Base-by-base conservation (phyloP, 2,329 filamentous ascomycete species). In the Alternaria postmessia region DNA sequence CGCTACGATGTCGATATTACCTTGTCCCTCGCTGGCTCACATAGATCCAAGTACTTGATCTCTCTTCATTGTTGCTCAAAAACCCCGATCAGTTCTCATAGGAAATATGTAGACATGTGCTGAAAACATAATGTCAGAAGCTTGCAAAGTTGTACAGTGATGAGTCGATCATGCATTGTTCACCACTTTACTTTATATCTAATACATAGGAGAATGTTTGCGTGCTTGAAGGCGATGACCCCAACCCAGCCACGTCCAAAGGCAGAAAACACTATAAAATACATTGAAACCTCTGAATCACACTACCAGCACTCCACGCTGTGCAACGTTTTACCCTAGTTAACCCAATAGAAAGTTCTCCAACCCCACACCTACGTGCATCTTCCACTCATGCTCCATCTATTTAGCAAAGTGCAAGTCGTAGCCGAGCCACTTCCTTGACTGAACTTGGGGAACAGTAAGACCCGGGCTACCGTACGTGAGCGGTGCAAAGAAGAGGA, bases 381-480 rank as follows among this genome's bases (percentile, higher is more conserved):
- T 5, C 32, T 34, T n/a, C 24, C 20, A 49, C 46, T 38, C 20
- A n/a, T n/a, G 32, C 46, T 39, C 24, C 20, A 42, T 56, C 47
- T 91, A 99, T 87, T 99, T 99, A 61, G 95, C 95, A 83, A 99
- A 99, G 83, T 99, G 95, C 77, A 99, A 85, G 79, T 99, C 95
- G 78, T 98, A 99, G 66, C 92, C 91, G 67, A 99, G 85, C 94
- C 94, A 98, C 85, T 97, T 97, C 79, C 95, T 89, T 64, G 89
- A 86, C 64, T 91, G 81, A 30, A 99, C 91, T 76, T 93, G 85
- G 12, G 89, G 87, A 18, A 96, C 90, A 57, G 85, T 87, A 73
- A 99, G 85, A 34, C 94, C 94, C 5, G 95, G 95, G 77, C 92
- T 94, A 54, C 95, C 95, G 78, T 99, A 99, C 1, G 95, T 99